Evolutionary conservation across 768 basidiomycete genomes (phyloP).

Genomic region (Cystofilobasidium ferigula): DNA sequence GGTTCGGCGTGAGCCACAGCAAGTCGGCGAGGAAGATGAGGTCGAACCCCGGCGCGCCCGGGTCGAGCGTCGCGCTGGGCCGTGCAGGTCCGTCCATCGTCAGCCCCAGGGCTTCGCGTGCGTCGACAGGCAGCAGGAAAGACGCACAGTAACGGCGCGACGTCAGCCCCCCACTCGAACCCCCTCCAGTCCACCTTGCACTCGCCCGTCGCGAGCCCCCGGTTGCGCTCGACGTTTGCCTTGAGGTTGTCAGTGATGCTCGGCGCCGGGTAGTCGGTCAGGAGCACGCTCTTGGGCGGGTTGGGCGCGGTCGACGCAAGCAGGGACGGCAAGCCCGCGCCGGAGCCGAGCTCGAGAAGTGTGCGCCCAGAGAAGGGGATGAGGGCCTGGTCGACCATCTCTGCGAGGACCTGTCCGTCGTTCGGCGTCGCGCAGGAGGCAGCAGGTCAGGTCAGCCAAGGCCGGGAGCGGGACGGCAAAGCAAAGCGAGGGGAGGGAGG

Average conservation of each 20-base stretch:
- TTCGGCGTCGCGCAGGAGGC: background rate
- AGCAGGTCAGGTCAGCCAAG: background rate
- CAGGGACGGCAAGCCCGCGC: constrained; percentile 5
- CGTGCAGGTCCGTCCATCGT: too few relatives aligned
- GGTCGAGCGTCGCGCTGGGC: constrained; percentile 1
- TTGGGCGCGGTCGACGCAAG: background rate
- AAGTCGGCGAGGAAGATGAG: constrained; percentile 35
- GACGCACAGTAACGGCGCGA: background rate
- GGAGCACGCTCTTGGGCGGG: constrained; percentile 6
- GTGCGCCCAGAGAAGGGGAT: background rate
- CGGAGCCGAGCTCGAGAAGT: constrained; percentile 11
- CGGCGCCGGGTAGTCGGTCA: constrained; percentile 10
- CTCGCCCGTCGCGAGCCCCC: background rate
- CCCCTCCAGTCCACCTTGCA: constrained; percentile 10
- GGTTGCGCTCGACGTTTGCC: constrained; percentile 5
- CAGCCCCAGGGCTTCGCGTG: too few relatives aligned
- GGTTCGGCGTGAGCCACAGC: constrained; percentile 10
- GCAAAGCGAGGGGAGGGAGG: too few relatives aligned
- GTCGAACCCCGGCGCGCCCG: constrained; percentile 27
- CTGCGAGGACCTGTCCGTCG: constrained; percentile 18
- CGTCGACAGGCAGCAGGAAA: background rate
- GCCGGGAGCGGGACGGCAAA: background rate
- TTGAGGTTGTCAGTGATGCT: background rate
- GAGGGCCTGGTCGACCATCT: constrained; percentile 3
- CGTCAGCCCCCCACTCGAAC: constrained; percentile 15